Base-by-base conservation (phyloP, 495 filamentous ascomycete species). In the Xylaria nigripes region DNA sequence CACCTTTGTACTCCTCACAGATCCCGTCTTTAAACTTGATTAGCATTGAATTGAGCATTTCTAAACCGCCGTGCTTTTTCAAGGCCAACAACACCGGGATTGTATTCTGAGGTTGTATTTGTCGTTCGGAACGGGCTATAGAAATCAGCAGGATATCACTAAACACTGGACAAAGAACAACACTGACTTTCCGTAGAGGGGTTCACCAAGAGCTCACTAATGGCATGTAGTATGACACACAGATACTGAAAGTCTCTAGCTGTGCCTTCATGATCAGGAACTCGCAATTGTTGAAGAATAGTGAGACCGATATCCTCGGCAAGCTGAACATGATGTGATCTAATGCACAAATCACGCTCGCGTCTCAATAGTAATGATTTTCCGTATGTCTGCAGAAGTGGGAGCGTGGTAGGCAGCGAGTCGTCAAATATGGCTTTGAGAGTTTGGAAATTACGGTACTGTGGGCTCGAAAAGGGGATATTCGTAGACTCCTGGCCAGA, bases 11-110 rank as follows among this genome's bases (percentile, higher is more conserved):
- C 23, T 59, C 57, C 9, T 60, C 58, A 45, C 62, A 77, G 54
- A 92, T 82, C 51, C 87, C 84, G 1, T 78, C 70, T 57, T 85
- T 81, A 61, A 94, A 91, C n/a, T 72, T 72, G 44, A 84, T 74
- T 18, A 95, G 81, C 57, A 92, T 83, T 5, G 79, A 72, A 52
- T 86, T 89, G 25, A 97, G 71, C 16, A 80, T 73, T 27, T 82
- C 79, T 36, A 98, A 73, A 1, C 93, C 93, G 38, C 83, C 81
- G 48, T 78, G 76, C 44, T 86, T 83, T 67, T 91, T 93, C 72
- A 97, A 96, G 15, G 87, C 84, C 57, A 90, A 78, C 29, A 96
- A 67, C 27, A 96, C 85, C 15, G 91, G 76, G 7, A 87, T 87
- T 42, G 96, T 79, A 25, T 87, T 81, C 56, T 86, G 83, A 3